Evolutionary conservation across 2,329 filamentous ascomycete genomes (phyloP).

Genomic region (Colletotrichum musicola): DNA sequence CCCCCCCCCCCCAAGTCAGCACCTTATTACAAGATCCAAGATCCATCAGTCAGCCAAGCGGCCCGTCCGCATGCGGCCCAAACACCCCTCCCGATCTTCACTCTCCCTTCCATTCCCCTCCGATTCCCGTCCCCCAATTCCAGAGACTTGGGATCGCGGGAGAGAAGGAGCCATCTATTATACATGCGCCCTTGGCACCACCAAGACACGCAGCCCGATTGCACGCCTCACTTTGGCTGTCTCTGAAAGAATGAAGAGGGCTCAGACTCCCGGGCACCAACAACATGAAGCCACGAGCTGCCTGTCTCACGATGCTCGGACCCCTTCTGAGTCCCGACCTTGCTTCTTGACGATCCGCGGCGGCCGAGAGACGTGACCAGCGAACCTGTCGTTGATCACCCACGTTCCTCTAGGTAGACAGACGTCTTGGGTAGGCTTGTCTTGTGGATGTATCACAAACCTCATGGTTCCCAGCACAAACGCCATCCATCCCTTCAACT

Average conservation of each 20-base stretch:
- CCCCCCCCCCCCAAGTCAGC: too few species aligned
- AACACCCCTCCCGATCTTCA: constrained; percentile 2
- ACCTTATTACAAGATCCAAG: too few species aligned
- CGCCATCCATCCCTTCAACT: too few species aligned
- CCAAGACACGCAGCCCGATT: neutral
- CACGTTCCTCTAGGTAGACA: too few species aligned
- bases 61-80: neutral
- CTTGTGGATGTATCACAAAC: too few species aligned
- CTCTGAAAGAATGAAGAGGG: neutral
- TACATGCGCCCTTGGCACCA: neutral
- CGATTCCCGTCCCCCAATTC: constrained; percentile 1
- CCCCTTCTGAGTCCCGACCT: neutral
- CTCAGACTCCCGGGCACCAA: neutral
- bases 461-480: too few species aligned
- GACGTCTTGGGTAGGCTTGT: too few species aligned
- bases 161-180: neutral
- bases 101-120: neutral
- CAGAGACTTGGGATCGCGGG: constrained; percentile 20
- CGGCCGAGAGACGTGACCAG: too few species aligned
- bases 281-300: constrained; percentile 7
- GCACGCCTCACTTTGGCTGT: constrained; percentile 7
- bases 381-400: too few species aligned
- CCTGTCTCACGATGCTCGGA: constrained; percentile 12
- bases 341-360: neutral
- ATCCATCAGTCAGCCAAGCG: neutral